Conservation (phyloP, 2,329 filamentous ascomycete genomes). For the Pestalotiopsis sp. region DNA sequence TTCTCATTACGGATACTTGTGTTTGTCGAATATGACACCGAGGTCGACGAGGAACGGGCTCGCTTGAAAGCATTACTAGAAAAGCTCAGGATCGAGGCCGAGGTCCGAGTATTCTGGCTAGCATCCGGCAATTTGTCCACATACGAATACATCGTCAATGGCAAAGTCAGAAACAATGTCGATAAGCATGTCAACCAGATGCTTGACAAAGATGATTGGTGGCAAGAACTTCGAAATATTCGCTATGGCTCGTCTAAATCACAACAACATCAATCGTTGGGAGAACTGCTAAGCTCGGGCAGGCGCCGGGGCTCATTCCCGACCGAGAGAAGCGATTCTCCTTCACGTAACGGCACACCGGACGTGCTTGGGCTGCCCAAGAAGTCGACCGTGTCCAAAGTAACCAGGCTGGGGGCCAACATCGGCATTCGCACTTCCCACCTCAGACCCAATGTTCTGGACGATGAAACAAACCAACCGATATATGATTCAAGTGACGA, state of each 20-base stretch:
- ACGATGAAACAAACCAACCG: conserved; percentile 24
- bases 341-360: conserved; percentile 50
- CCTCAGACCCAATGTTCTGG: conserved; percentile 64
- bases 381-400: conserved; percentile 55
- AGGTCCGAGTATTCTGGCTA: conserved; percentile 81
- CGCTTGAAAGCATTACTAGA: conserved; percentile 75
- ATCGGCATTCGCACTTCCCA: conserved; percentile 78
- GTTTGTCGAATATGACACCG: conserved; percentile 86
- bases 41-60: conserved; percentile 77
- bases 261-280: conserved; percentile 46
- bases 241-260: conserved; percentile 47
- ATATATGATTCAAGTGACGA: conserved; percentile 25
- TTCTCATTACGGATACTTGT: conserved; percentile 78
- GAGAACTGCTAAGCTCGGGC: conserved; percentile 46
- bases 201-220: conserved; percentile 78
- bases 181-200: conserved; percentile 66
- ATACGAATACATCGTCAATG: conserved; percentile 81
- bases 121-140: conserved; percentile 72
- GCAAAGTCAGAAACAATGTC: conserved; percentile 57
- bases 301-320: conserved; percentile 47
- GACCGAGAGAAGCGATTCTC: conserved; percentile 24
- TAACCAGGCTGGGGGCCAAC: conserved; percentile 63
- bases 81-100: conserved; percentile 79
- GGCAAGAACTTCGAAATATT: conserved; percentile 70
- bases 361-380: conserved; percentile 65